Conservation (phyloP, 208 protist species). For the Trypanosoma caninum region DNA sequence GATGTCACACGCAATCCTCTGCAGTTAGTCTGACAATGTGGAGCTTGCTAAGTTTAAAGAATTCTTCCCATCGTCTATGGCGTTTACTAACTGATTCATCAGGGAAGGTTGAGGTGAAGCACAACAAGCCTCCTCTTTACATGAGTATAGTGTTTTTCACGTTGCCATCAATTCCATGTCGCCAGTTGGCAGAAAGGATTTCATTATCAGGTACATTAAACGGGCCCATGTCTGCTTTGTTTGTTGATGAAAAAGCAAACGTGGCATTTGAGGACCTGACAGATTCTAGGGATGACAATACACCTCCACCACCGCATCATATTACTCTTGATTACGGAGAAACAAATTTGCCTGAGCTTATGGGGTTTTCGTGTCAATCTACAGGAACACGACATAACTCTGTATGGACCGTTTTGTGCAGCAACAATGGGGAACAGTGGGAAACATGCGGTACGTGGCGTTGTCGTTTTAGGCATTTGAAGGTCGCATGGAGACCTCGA, state of each 20-base stretch:
- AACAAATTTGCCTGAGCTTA: conserved; percentile 15
- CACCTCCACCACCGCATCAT: conserved; percentile 11
- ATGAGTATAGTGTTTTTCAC: conserved; percentile 23
- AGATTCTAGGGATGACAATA: neutral
- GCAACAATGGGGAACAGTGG: conserved; percentile 23
- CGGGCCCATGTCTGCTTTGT: conserved; percentile 16
- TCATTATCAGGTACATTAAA: conserved; percentile 27
- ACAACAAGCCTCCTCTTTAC: conserved; percentile 20
- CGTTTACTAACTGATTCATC: conserved; percentile 16
- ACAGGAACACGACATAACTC: neutral
- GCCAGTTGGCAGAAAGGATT: conserved; percentile 10
- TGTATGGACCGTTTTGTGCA: conserved; percentile 25
- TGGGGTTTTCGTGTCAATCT: conserved; percentile 24
- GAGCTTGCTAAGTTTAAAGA: conserved; percentile 16
- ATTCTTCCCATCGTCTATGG: conserved; percentile 32
- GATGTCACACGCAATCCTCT: conserved; percentile 24
- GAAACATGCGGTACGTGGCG: conserved; percentile 24
- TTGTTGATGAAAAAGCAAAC: conserved; percentile 21
- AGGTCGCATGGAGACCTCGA: conserved; percentile 26
- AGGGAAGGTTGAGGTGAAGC: neutral
- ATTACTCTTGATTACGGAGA: conserved; percentile 23
- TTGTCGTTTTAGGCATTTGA: conserved; percentile 11
- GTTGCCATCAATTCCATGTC: conserved; percentile 7
- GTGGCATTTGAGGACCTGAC: conserved; percentile 24
- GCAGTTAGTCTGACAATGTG: conserved; percentile 20